Evolutionary conservation across 2,329 filamentous ascomycete species (phyloP).

Genomic region (Coniosporium tulheliwenetii): DNA sequence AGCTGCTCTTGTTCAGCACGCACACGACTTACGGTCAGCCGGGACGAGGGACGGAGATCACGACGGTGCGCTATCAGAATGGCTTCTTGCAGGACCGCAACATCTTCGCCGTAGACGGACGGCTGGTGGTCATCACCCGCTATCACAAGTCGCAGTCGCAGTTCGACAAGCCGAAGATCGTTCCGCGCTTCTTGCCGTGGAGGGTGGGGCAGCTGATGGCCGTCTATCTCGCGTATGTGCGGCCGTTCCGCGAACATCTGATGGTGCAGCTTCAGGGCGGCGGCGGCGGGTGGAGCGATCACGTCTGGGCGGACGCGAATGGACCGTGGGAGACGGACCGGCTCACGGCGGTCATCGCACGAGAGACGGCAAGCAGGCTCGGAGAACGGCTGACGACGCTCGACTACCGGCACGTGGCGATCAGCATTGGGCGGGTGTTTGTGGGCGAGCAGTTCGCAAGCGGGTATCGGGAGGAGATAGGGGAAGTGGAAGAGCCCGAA

Average conservation of each 20-base stretch:
- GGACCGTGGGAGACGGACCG: too few species aligned
- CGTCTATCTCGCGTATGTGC: constrained; percentile 9
- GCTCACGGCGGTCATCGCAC: constrained; percentile 7
- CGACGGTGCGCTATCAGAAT: too few species aligned
- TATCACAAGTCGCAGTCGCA: too few species aligned
- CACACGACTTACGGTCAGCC: too few species aligned
- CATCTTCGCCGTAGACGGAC: too few species aligned
- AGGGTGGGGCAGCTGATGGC: constrained; percentile 6
- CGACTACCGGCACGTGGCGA: too few species aligned
- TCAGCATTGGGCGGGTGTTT: constrained; percentile 6
- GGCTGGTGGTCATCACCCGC: too few species aligned
- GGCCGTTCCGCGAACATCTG: constrained; percentile 9
- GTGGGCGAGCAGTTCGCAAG: constrained; percentile 6
- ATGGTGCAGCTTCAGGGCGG: constrained; percentile 5
- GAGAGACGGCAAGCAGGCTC: constrained; percentile 7
- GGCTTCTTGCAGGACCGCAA: too few species aligned
- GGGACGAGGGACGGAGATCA: too few species aligned
- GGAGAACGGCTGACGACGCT: constrained; percentile 5
- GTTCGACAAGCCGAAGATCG: too few species aligned
- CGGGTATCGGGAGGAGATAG: constrained; percentile 8
- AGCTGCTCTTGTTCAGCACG: too few species aligned
- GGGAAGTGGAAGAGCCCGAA: constrained; percentile 8
- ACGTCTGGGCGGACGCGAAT: constrained; percentile 5
- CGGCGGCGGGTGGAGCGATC: constrained; percentile 3
- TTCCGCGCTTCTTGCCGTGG: not conserved